Conservation (phyloP, 2,329 filamentous ascomycete species). For the Podosphaera fusca region DNA sequence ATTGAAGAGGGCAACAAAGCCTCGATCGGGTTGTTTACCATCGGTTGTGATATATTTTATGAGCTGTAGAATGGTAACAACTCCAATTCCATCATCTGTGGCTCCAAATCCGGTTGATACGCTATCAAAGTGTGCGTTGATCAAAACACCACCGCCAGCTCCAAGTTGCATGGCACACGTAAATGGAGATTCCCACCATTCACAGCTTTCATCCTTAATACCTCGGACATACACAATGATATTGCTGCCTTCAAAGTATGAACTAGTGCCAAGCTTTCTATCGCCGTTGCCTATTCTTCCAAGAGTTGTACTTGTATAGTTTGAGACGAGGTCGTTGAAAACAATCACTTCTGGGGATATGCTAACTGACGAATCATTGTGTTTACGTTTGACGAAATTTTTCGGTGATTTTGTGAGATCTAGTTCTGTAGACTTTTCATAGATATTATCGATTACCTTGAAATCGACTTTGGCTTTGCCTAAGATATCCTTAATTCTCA, state of each 20-base stretch:
- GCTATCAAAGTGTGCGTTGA: constrained; percentile 81
- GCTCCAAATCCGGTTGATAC: constrained; percentile 83
- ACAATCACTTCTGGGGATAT: constrained; percentile 28
- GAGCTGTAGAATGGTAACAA: constrained; percentile 66
- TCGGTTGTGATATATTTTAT: constrained; percentile 63
- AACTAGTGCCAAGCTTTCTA: constrained; percentile 19
- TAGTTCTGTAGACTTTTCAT: not conserved
- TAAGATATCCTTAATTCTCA: constrained; percentile 47
- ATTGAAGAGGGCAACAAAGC: constrained; percentile 70
- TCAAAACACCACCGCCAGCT: constrained; percentile 54
- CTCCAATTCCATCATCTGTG: constrained; percentile 81
- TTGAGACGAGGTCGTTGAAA: constrained; percentile 59
- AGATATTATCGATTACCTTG: not conserved
- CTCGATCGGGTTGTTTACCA: constrained; percentile 50
- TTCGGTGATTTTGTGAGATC: not conserved
- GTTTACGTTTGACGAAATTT: not conserved
- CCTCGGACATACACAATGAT: constrained; percentile 82
- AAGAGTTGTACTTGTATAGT: constrained; percentile 44
- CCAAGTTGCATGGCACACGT: constrained; percentile 22
- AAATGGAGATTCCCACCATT: constrained; percentile 41
- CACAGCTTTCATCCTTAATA: constrained; percentile 43
- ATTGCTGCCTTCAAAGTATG: constrained; percentile 86
- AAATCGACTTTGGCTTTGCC: constrained; percentile 23
- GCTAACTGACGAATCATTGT: not conserved
- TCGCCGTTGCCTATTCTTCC: constrained; percentile 17